A percentile compares a stretch with the other conserved stretches of the same genome.
These are phyloP conservation scores for Botrytis hyacinthi DNA, from an alignment of 2,329 filamentous ascomycete genomes.

Conservation along the genomic window DNA sequence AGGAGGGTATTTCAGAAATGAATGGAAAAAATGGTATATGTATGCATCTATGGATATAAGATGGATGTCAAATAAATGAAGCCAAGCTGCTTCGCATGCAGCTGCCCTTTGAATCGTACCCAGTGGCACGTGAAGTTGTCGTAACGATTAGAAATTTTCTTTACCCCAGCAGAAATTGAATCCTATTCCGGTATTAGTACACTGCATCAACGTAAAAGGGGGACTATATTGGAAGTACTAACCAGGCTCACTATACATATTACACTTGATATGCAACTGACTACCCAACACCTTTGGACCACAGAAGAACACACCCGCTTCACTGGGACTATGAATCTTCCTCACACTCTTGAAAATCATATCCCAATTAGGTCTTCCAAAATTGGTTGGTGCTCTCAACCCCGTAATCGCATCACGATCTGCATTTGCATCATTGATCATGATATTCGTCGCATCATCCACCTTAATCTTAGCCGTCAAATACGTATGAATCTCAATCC, in stretches of 20 bases:
- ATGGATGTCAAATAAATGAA: not conserved
- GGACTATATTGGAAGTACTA: conserved; percentile 47
- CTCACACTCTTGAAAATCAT: conserved; percentile 83
- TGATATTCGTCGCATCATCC: conserved; percentile 85
- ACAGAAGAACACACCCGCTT: conserved; percentile 81
- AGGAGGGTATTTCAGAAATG: conserved; percentile 6
- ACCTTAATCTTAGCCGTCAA: conserved; percentile 83
- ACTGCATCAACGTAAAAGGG: not conserved
- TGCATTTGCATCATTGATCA: conserved; percentile 85
- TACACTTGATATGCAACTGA: conserved; percentile 77
- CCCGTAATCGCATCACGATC: conserved; percentile 84
- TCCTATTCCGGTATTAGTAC: conserved; percentile 28
- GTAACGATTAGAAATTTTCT: conserved; percentile 48
- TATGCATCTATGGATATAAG: not conserved
- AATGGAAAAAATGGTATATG: not conserved
- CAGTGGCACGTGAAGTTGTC: too few species aligned
- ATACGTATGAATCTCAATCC: conserved; percentile 88
- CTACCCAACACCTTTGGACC: conserved; percentile 78
- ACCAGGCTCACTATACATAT: conserved; percentile 82
- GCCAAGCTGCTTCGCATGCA: not conserved
- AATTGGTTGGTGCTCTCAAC: conserved; percentile 77
- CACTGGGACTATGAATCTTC: conserved; percentile 71
- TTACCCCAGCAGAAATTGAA: conserved; percentile 45
- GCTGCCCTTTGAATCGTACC: not conserved
- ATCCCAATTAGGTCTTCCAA: conserved; percentile 85